Percentiles rank a stretch among this genome's conserved stretches.
Evolutionary conservation across 306 rosid genomes (phyloP).

Genomic region (Canavalia ensiformis): DNA sequence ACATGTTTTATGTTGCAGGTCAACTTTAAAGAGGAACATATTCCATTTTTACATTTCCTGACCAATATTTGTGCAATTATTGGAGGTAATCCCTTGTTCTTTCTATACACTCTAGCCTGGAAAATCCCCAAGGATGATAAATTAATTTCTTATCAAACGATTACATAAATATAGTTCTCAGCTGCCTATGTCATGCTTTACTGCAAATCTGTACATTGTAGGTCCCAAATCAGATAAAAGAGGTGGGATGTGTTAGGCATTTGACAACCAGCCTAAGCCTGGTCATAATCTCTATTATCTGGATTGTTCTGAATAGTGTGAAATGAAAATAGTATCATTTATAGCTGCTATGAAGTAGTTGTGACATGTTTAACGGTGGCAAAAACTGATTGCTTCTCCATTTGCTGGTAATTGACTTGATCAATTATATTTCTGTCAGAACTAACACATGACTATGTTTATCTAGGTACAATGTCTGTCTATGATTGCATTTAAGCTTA

Average conservation of each 20-base stretch:
- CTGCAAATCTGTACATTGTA: background rate
- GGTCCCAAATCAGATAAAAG: background rate
- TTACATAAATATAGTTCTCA: background rate
- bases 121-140: background rate
- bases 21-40: conserved; percentile 78
- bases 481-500: too few relatives aligned
- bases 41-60: conserved; percentile 82
- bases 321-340: conserved; percentile 13
- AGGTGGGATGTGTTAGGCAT: background rate
- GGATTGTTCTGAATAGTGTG: background rate
- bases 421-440: conserved; percentile 8
- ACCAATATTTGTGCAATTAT: conserved; percentile 86
- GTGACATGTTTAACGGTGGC: background rate
- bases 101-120: conserved; percentile 27
- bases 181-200: background rate
- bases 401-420: background rate
- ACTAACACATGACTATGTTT: background rate
- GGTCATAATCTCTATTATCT: background rate
- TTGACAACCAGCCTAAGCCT: background rate
- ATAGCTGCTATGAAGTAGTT: conserved; percentile 21
- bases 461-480: too few relatives aligned
- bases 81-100: conserved; percentile 73
- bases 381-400: background rate
- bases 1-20: conserved; percentile 67
- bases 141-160: background rate